Percentiles rank a stretch among this genome's conserved stretches.
Evolutionary conservation across 441 rosid genomes (phyloP).

Genomic region (Mallotus japonicus): DNA sequence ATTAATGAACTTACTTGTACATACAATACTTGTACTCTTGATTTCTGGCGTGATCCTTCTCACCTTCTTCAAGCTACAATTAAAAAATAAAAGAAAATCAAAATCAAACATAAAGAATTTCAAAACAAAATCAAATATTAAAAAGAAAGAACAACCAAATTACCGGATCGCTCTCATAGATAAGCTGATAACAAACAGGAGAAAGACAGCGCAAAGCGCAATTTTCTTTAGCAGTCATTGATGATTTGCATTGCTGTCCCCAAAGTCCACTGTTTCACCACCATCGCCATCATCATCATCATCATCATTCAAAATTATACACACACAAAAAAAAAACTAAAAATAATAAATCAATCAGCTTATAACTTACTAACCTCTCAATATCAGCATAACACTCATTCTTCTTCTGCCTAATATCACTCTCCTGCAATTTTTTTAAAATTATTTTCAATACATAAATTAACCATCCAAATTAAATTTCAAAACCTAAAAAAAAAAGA

Average conservation of each 20-base stretch:
- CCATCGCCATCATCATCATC: conserved; percentile 7
- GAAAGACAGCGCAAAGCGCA: conserved; percentile 86
- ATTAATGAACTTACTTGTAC: conserved; percentile 64
- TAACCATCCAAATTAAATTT: neutral
- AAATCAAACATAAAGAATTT: neutral
- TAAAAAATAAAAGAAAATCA: conserved; percentile 14
- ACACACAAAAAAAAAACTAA: conserved; percentile 10
- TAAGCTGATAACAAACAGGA: conserved; percentile 66
- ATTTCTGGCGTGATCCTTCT: conserved; percentile 68
- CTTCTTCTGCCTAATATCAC: conserved; percentile 65
- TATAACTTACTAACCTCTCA: conserved; percentile 39
- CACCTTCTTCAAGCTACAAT: conserved; percentile 88
- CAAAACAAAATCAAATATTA: neutral
- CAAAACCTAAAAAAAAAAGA: neutral
- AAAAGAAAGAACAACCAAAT: neutral
- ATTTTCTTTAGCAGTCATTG: conserved; percentile 68
- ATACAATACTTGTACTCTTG: conserved; percentile 88
- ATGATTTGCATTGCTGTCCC: conserved; percentile 78
- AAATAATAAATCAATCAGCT: neutral
- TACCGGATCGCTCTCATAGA: conserved; percentile 87
- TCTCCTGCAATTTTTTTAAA: conserved; percentile 40
- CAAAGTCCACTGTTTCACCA: conserved; percentile 66
- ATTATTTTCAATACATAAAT: neutral
- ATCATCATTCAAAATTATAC: conserved; percentile 9
- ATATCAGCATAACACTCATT: conserved; percentile 73